These are phyloP conservation scores for Hypoxylon sp. DNA, from an alignment of 2,329 filamentous ascomycete species.

Conservation along the genomic window DNA sequence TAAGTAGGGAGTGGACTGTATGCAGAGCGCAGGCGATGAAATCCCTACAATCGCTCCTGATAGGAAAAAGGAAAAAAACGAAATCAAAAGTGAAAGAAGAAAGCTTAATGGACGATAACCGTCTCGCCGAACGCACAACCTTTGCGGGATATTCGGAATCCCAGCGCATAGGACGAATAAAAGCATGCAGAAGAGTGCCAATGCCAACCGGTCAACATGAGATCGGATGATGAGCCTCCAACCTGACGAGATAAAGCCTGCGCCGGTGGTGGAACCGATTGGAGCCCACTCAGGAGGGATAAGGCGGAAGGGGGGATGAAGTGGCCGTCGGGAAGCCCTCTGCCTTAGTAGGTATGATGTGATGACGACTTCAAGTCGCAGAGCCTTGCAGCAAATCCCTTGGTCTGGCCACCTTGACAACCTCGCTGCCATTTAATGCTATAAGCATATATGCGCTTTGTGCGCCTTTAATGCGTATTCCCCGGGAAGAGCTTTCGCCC, in stretches of 20 bases:
- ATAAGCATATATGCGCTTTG: constrained; percentile 13
- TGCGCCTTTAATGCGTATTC: constrained; percentile 6
- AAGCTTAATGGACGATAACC: not conserved
- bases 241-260: constrained; percentile 29
- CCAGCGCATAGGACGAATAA: constrained; percentile 20
- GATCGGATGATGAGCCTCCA: constrained; percentile 36
- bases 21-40: constrained; percentile 7
- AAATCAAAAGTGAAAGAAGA: too few species aligned
- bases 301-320: constrained; percentile 34
- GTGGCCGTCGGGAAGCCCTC: constrained; percentile 12
- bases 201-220: constrained; percentile 19
- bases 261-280: constrained; percentile 39
- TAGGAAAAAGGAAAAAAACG: not conserved
- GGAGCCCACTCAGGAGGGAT: constrained; percentile 35
- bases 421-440: constrained; percentile 6
- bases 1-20: not conserved
- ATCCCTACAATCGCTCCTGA: constrained; percentile 3
- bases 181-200: constrained; percentile 16
- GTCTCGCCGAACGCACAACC: not conserved
- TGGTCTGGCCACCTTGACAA: constrained; percentile 25
- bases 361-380: constrained; percentile 32
- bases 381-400: constrained; percentile 23
- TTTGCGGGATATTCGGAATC: constrained; percentile 21
- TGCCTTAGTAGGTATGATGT: constrained; percentile 23
- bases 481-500: not conserved